Conservation (phyloP, 768 basidiomycete genomes). For the Trametes punicea region DNA sequence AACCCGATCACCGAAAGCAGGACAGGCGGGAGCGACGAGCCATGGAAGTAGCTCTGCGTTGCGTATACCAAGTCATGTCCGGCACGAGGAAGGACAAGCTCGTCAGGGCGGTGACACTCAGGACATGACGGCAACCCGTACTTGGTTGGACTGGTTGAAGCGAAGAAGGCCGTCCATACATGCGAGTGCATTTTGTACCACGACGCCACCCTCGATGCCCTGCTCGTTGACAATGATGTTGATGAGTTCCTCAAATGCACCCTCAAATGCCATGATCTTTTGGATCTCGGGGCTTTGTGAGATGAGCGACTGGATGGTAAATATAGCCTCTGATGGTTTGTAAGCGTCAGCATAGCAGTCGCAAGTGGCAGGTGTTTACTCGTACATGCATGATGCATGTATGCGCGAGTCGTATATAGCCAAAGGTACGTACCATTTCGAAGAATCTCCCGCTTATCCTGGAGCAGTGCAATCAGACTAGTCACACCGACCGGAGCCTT, state of each 20-base stretch:
- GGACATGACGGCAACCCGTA: slow-evolving; percentile 31
- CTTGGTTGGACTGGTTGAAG: slow-evolving; percentile 95
- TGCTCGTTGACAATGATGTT: slow-evolving; percentile 84
- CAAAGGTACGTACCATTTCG: slow-evolving; percentile 63
- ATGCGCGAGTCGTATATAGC: not conserved
- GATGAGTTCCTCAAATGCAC: slow-evolving; percentile 94
- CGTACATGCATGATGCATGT: not conserved
- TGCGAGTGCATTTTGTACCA: slow-evolving; percentile 79
- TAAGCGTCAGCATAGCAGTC: not conserved
- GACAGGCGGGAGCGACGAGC: slow-evolving; percentile 69
- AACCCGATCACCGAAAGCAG: slow-evolving; percentile 69
- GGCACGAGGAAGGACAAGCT: slow-evolving; percentile 1
- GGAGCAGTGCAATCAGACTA: slow-evolving; percentile 69
- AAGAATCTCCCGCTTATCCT: slow-evolving; percentile 86
- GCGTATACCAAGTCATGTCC: slow-evolving; percentile 16
- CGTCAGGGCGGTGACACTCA: slow-evolving; percentile 7
- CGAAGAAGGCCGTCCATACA: slow-evolving; percentile 85
- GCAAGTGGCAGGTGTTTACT: not conserved
- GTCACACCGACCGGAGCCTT: slow-evolving; percentile 75
- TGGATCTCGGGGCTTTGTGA: slow-evolving; percentile 91
- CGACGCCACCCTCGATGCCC: slow-evolving; percentile 87
- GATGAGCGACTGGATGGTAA: slow-evolving; percentile 76
- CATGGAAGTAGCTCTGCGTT: slow-evolving; percentile 90
- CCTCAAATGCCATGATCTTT: slow-evolving; percentile 94
- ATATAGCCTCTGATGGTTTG: slow-evolving; percentile 63